Conservation (phyloP, 768 basidiomycete species). For the Auricularia heimuer region DNA sequence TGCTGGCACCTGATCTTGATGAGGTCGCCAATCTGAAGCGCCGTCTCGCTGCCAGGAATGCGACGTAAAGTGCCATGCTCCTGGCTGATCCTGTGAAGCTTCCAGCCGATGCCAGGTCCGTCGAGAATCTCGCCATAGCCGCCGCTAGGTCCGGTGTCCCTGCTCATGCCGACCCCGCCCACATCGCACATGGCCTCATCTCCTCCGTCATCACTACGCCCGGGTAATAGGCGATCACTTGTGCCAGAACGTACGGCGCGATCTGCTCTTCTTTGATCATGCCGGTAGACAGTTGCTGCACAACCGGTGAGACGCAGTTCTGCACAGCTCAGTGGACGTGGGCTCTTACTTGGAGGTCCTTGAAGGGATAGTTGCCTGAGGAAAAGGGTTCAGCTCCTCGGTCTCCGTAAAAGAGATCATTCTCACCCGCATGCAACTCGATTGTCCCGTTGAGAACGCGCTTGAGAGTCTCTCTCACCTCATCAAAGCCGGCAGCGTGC, state of each 20-base stretch:
- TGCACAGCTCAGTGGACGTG: too few relatives aligned
- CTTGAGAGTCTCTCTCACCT: constrained; percentile 29
- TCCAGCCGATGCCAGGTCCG: constrained; percentile 43
- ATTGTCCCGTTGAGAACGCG: constrained; percentile 47
- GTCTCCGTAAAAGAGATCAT: constrained; percentile 6
- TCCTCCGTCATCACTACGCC: constrained; percentile 45
- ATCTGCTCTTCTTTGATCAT: constrained; percentile 48
- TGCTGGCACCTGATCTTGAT: constrained; percentile 77
- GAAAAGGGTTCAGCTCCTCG: neutral
- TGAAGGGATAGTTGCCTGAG: constrained; percentile 68
- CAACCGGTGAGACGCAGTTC: neutral
- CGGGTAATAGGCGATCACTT: constrained; percentile 73
- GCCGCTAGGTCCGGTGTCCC: constrained; percentile 67
- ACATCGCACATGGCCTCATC: constrained; percentile 79
- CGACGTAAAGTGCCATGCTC: constrained; percentile 63
- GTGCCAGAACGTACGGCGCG: constrained; percentile 58
- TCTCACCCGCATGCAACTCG: constrained; percentile 64
- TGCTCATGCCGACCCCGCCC: constrained; percentile 79
- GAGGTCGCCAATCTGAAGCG: constrained; percentile 27
- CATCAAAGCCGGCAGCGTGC: constrained; percentile 51
- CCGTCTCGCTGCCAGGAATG: neutral
- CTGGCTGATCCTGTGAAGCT: constrained; percentile 55
- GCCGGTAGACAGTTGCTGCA: constrained; percentile 55
- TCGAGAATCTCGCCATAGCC: constrained; percentile 60
- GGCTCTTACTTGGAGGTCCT: constrained; percentile 51